phyloP scores from a whole-genome alignment of 2,329 filamentous ascomycete species.

The Exophiala dermatitidis region DNA sequence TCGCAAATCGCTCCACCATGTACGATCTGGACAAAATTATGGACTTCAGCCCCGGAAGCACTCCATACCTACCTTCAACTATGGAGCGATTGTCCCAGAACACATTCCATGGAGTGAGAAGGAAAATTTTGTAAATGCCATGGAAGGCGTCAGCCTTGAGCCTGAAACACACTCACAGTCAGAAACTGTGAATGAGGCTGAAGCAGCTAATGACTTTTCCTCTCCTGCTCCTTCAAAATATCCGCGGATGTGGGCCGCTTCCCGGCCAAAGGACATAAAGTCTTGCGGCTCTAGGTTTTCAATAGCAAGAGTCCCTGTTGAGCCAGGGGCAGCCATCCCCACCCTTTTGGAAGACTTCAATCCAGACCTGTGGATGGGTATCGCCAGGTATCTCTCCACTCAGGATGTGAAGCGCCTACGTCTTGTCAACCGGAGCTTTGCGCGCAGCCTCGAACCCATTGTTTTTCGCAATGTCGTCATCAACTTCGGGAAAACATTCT shows the following conservation, averaged over 20 bases:
- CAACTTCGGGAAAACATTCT: constrained; percentile 59
- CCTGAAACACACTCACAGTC: not conserved
- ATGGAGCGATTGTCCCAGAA: constrained; percentile 14
- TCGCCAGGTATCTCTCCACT: constrained; percentile 50
- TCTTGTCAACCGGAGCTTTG: constrained; percentile 54
- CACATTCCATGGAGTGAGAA: constrained; percentile 9
- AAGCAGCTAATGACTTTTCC: not conserved
- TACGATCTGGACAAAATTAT: not conserved
- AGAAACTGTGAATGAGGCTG: not conserved
- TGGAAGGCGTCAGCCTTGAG: not conserved
- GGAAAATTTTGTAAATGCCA: constrained; percentile 8
- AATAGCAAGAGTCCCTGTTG: not conserved
- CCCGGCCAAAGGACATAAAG: not conserved
- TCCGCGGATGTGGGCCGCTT: not conserved
- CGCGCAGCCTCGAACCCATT: constrained; percentile 49
- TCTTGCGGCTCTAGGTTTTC: not conserved
- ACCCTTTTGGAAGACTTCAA: constrained; percentile 39
- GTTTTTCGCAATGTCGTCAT: constrained; percentile 59
- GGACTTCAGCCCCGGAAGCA: not conserved
- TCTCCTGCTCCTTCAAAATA: not conserved
- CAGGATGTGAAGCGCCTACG: constrained; percentile 55
- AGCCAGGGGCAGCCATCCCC: not conserved
- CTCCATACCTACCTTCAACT: constrained; percentile 9
- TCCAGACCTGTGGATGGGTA: constrained; percentile 55
- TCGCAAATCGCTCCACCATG: not conserved